Evolutionary conservation across 2,329 filamentous ascomycete species (phyloP).

Genomic region (Tolypocladium paradoxum): DNA sequence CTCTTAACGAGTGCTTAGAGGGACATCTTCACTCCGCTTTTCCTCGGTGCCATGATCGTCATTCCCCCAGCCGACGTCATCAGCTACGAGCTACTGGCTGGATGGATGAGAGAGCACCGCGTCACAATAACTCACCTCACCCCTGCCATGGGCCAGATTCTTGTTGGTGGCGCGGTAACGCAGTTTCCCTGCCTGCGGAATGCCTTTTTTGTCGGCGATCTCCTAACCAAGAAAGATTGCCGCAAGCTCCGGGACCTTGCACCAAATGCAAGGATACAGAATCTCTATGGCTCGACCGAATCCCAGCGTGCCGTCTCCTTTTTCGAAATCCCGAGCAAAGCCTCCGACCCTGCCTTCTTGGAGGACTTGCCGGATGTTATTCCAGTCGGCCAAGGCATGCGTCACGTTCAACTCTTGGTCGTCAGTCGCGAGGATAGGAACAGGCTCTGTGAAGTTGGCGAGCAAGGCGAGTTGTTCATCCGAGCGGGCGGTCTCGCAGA

Average conservation of each 20-base stretch:
- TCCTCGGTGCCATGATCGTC: constrained; percentile 69
- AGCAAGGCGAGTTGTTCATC: constrained; percentile 76
- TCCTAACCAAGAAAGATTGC: constrained; percentile 79
- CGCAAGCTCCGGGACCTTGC: constrained; percentile 64
- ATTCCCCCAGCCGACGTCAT: constrained; percentile 77
- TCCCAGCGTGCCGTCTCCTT: constrained; percentile 73
- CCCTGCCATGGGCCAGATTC: constrained; percentile 91
- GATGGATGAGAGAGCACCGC: constrained; percentile 72
- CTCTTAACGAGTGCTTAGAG: too few species aligned
- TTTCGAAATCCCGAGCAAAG: constrained; percentile 61
- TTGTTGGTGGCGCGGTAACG: constrained; percentile 73
- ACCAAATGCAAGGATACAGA: constrained; percentile 63
- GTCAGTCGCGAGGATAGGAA: constrained; percentile 58
- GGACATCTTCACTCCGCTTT: constrained; percentile 83
- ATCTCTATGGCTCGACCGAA: constrained; percentile 85
- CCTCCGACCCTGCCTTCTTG: constrained; percentile 44
- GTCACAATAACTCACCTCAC: constrained; percentile 82
- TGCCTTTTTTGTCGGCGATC: constrained; percentile 86
- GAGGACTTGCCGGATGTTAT: constrained; percentile 53
- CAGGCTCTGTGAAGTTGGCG: constrained; percentile 66
- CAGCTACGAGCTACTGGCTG: constrained; percentile 68
- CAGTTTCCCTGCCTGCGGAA: constrained; percentile 66
- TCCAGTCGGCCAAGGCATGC: constrained; percentile 76
- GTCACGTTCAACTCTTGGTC: constrained; percentile 79
- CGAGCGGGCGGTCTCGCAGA: constrained; percentile 76